These are phyloP conservation scores for Calocybe gambosa DNA, from an alignment of 1,284 basidiomycete species.

Conservation along the genomic window DNA sequence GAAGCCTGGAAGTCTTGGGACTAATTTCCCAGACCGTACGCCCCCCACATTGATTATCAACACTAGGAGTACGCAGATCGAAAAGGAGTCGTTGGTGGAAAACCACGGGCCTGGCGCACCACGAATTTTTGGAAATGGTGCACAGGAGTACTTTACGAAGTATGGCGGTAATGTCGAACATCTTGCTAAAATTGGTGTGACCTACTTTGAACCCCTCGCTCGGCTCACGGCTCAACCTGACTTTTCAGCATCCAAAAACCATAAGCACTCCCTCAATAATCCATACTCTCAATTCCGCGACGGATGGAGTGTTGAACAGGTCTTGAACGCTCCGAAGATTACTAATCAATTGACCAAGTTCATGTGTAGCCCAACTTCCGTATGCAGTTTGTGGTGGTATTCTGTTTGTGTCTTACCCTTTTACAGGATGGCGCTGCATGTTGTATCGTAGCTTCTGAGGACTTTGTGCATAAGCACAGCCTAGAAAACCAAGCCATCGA, in stretches of 20 bases:
- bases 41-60: slow-evolving; percentile 50
- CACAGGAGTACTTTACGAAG: slow-evolving; percentile 72
- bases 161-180: slow-evolving; percentile 67
- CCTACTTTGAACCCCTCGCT: neutral
- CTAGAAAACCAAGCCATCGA: slow-evolving; percentile 87
- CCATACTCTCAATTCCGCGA: slow-evolving; percentile 84
- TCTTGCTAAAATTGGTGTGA: slow-evolving; percentile 71
- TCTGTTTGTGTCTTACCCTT: slow-evolving; percentile 1
- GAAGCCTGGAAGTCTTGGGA: slow-evolving; percentile 71
- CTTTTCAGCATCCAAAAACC: slow-evolving; percentile 72
- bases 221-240: neutral
- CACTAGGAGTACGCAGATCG: slow-evolving; percentile 43
- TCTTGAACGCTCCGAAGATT: slow-evolving; percentile 61
- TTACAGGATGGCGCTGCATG: slow-evolving; percentile 70
- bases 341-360: slow-evolving; percentile 74
- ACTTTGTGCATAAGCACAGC: slow-evolving; percentile 69
- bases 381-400: slow-evolving; percentile 19
- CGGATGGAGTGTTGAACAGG: slow-evolving; percentile 68
- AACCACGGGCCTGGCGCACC: slow-evolving; percentile 70
- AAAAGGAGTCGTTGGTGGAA: slow-evolving; percentile 45
- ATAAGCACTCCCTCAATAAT: slow-evolving; percentile 76
- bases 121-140: slow-evolving; percentile 75
- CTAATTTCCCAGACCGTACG: slow-evolving; percentile 65
- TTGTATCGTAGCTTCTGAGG: slow-evolving; percentile 73
- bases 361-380: slow-evolving; percentile 86